Evolutionary conservation across 2,329 filamentous ascomycete genomes (phyloP), one percentile per base, ranked within the genome.

Genomic region (Monosporascus sp.): DNA sequence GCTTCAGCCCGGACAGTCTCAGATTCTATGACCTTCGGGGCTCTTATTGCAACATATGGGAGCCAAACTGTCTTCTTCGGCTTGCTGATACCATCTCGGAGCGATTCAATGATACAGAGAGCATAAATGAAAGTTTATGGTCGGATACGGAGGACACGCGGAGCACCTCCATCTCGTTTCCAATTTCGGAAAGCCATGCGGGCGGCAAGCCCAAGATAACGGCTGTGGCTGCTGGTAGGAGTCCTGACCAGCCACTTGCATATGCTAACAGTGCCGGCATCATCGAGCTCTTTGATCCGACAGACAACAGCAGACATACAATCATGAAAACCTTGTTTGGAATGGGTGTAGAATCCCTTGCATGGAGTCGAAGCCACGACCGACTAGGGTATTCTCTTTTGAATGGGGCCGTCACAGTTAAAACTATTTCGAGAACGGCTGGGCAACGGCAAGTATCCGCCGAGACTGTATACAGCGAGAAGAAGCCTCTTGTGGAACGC

Each of bases 1-100:
- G 49, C 11, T 62, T 64, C 48, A 57, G 56, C 39, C 54, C 57
- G 6, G 53, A 56, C 17, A 55, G 53, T 22, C 17, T 49, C 17
- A 50, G 62, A n/a, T 56, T 64, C 31, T 63, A 62, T 37, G 57
- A 59, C 27, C 51, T 63, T 38, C 51, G 55, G 2, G 57, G 57
- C 2, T 50, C 52, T 3, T 60, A 57, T 44, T 63, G 60, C 47
- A 62, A 59, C 38, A 36, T 63, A 15, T 63, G 62, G 62, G 62
- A 62, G 49, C 61, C 61, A 1, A 57, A 55, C 25, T 59, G 57
- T 36, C 56, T 63, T 3, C 36, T 55, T 5, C 50, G 51, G 11
- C 31, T 62, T 4, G 58, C 52, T 14, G 60, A 59, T 18, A 20
- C 44, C 2, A 45, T 37, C 20, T 46, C 50, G 5, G 46, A 46